phyloP scores from a whole-genome alignment of 768 basidiomycete species.

The Leccinum subtestaceum region DNA sequence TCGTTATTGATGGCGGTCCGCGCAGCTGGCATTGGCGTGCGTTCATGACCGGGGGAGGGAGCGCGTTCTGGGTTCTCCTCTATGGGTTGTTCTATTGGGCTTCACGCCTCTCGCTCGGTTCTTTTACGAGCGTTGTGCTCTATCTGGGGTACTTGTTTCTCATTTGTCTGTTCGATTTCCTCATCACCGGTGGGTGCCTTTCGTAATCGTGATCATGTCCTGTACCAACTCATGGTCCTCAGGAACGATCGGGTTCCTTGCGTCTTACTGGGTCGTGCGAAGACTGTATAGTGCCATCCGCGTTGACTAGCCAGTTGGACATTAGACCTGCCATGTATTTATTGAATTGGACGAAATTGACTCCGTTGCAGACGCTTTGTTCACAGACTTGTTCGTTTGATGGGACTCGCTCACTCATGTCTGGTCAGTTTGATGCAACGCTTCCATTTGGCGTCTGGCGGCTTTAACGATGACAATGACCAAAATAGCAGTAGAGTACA shows the following conservation, averaged over 20 bases:
- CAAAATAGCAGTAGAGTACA: background rate
- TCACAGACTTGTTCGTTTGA: background rate
- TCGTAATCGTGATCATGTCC: background rate
- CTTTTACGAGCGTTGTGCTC: conserved; percentile 73
- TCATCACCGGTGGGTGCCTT: conserved; percentile 65
- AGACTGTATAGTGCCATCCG: conserved; percentile 80
- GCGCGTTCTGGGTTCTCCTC: conserved; percentile 84
- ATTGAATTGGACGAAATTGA: conserved; percentile 4
- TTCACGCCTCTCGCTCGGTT: conserved; percentile 81
- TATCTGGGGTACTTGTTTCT: conserved; percentile 91
- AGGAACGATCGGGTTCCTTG: conserved; percentile 91
- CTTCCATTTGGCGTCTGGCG: background rate
- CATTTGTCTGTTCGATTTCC: conserved; percentile 79
- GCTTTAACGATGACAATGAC: background rate
- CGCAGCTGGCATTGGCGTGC: conserved; percentile 96
- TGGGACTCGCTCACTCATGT: background rate
- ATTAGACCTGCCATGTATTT: conserved; percentile 8
- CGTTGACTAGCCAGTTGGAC: conserved; percentile 48
- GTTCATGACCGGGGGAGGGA: conserved; percentile 89
- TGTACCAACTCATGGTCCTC: conserved; percentile 8
- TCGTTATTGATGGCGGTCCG: conserved; percentile 3
- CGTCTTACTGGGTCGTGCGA: conserved; percentile 88
- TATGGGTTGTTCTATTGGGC: conserved; percentile 91
- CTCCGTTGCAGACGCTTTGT: background rate
- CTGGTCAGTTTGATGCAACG: background rate